phyloP scores from a whole-genome alignment of 1,139 yeast species.

The Lodderomyces beijingensis region DNA sequence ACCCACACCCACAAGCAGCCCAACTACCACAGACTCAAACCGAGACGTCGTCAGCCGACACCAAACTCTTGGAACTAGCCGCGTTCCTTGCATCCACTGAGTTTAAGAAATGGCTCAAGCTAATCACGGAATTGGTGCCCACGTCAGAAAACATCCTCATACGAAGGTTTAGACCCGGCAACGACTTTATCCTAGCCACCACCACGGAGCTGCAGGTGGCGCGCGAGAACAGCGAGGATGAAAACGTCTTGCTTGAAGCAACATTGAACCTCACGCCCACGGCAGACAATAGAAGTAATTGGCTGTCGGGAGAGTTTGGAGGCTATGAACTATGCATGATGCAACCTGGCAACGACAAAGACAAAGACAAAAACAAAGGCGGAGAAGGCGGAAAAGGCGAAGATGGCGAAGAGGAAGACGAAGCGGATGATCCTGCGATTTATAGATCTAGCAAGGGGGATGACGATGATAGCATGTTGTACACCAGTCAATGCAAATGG shows the following conservation, averaged over 20 bases:
- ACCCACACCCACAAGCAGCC: constrained; percentile 36
- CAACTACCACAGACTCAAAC: constrained; percentile 19
- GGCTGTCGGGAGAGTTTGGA: constrained; percentile 87
- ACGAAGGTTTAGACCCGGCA: constrained; percentile 92
- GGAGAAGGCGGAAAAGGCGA: constrained; percentile 33
- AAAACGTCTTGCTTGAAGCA: constrained; percentile 59
- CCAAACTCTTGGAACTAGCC: constrained; percentile 50
- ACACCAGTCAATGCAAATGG: constrained; percentile 81
- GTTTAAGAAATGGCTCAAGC: constrained; percentile 67
- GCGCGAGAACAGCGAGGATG: constrained; percentile 26
- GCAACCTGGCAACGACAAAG: constrained; percentile 29
- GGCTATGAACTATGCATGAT: constrained; percentile 93
- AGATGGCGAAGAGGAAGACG: constrained; percentile 36
- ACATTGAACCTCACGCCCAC: constrained; percentile 78
- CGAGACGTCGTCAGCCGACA: constrained; percentile 11
- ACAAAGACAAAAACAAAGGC: constrained; percentile 24
- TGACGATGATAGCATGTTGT: constrained; percentile 71
- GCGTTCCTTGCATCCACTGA: constrained; percentile 54
- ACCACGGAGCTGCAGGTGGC: constrained; percentile 50
- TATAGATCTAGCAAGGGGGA: constrained; percentile 50
- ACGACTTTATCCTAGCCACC: constrained; percentile 90
- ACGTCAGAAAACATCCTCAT: constrained; percentile 65
- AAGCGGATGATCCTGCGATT: constrained; percentile 55
- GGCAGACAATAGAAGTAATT: constrained; percentile 46
- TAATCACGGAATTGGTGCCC: constrained; percentile 61